Percentiles rank a stretch among this genome's conserved stretches.
Evolutionary conservation across 306 rosid genomes (phyloP).

Genomic region (Phaseolus lunatus): DNA sequence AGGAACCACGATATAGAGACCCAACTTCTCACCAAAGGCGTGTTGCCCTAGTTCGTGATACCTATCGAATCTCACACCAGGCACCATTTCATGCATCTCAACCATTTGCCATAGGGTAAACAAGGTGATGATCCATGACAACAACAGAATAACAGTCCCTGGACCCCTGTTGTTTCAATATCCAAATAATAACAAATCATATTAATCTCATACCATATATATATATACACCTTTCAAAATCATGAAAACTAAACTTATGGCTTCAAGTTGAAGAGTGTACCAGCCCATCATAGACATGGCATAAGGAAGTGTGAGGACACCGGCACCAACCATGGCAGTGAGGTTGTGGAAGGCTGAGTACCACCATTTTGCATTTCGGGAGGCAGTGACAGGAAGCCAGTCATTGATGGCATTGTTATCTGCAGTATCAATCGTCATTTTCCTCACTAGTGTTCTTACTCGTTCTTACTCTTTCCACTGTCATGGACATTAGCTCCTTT

Average conservation of each 20-base stretch:
- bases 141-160: constrained; percentile 39
- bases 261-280: constrained; percentile 48
- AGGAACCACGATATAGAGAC: too few relatives aligned
- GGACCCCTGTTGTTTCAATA: constrained; percentile 64
- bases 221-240: too few relatives aligned
- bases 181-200: too few relatives aligned
- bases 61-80: too few relatives aligned
- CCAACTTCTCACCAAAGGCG: too few relatives aligned
- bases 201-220: too few relatives aligned
- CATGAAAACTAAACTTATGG: too few relatives aligned
- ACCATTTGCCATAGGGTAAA: too few relatives aligned
- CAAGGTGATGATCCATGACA: too few relatives aligned
- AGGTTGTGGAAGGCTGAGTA: constrained; percentile 88
- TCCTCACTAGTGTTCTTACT: too few relatives aligned
- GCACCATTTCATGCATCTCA: too few relatives aligned
- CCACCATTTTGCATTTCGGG: constrained; percentile 94
- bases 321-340: constrained; percentile 98
- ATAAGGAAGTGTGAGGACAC: constrained; percentile 86
- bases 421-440: background rate
- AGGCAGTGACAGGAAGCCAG: constrained; percentile 54
- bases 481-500: background rate
- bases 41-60: too few relatives aligned
- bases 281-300: constrained; percentile 89
- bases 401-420: constrained; percentile 51
- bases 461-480: background rate